phyloP scores from a whole-genome alignment of 1,284 basidiomycete genomes.

The Malassezia vespertilionis region DNA sequence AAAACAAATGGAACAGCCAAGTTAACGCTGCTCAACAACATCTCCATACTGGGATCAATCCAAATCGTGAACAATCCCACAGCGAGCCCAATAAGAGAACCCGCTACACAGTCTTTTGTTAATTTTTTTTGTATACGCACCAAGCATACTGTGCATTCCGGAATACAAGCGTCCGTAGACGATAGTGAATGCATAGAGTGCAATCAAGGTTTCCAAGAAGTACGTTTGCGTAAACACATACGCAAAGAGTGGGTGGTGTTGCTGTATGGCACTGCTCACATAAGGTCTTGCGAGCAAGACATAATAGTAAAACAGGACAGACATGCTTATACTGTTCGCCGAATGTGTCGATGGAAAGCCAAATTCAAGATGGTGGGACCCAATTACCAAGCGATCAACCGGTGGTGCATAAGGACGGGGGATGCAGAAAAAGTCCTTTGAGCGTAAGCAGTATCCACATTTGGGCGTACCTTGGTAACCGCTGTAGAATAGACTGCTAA shows the following conservation, averaged over 20 bases:
- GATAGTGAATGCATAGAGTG: conserved; percentile 56
- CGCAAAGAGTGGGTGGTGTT: background rate
- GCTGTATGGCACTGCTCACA: background rate
- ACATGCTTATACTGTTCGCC: conserved; percentile 78
- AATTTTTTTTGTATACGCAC: conserved; percentile 5
- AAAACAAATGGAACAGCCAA: conserved; percentile 58
- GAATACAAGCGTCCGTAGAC: conserved; percentile 75
- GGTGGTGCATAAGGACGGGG: conserved; percentile 84
- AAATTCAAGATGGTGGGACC: conserved; percentile 54
- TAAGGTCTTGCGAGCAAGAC: conserved; percentile 9
- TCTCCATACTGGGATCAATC: background rate
- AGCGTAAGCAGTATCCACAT: background rate
- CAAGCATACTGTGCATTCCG: conserved; percentile 48
- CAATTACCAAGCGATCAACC: conserved; percentile 60
- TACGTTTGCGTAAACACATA: conserved; percentile 17
- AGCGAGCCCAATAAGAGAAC: conserved; percentile 18
- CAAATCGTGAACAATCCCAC: background rate
- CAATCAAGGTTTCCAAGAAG: conserved; percentile 25
- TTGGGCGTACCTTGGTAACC: conserved; percentile 55
- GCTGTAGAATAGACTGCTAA: conserved; percentile 74
- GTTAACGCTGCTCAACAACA: conserved; percentile 9
- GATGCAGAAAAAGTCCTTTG: conserved; percentile 69
- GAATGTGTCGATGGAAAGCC: conserved; percentile 95
- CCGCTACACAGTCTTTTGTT: conserved; percentile 40
- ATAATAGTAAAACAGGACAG: conserved; percentile 48